Percentiles rank a stretch among this genome's conserved stretches.
Evolutionary conservation across 805 yeast species (phyloP).

Genomic region (Hanseniaspora nectarophila): DNA sequence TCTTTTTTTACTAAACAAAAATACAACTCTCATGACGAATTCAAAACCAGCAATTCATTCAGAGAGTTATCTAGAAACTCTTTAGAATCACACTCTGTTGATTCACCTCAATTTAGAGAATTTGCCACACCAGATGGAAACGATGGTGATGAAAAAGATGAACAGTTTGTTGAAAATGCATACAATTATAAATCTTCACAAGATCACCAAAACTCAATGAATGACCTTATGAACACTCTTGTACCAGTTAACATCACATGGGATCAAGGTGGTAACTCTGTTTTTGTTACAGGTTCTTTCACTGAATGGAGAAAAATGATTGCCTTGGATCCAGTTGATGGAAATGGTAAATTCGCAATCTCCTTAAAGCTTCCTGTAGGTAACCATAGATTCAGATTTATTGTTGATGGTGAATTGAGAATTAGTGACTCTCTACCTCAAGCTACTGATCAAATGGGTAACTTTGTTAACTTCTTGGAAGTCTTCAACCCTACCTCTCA

Average conservation of each 20-base stretch:
- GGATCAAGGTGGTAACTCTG: slow-evolving; percentile 94
- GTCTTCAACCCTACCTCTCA: slow-evolving; percentile 32
- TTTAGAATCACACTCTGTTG: background rate
- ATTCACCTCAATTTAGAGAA: slow-evolving; percentile 9
- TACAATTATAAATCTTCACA: background rate
- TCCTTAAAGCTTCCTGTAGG: slow-evolving; percentile 76
- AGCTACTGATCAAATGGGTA: slow-evolving; percentile 94
- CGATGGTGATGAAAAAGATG: slow-evolving; percentile 9
- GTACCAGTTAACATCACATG: slow-evolving; percentile 64
- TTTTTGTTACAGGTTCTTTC: slow-evolving; percentile 92
- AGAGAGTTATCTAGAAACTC: slow-evolving; percentile 9
- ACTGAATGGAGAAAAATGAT: slow-evolving; percentile 99
- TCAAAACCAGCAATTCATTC: background rate
- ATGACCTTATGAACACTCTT: slow-evolving; percentile 19
- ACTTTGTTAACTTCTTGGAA: slow-evolving; percentile 83
- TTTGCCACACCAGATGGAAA: slow-evolving; percentile 1
- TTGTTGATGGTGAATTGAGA: slow-evolving; percentile 83
- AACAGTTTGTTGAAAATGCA: slow-evolving; percentile 10
- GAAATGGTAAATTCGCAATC: slow-evolving; percentile 39
- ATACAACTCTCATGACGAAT: background rate
- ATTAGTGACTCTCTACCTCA: slow-evolving; percentile 85
- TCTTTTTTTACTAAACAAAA: background rate
- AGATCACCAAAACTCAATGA: background rate
- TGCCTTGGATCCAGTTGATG: slow-evolving; percentile 50
- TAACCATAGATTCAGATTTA: slow-evolving; percentile 85